Evolutionary conservation across 2,329 filamentous ascomycete species (phyloP), one percentile per base, ranked within the genome.

Genomic region (Curvularia sp.): DNA sequence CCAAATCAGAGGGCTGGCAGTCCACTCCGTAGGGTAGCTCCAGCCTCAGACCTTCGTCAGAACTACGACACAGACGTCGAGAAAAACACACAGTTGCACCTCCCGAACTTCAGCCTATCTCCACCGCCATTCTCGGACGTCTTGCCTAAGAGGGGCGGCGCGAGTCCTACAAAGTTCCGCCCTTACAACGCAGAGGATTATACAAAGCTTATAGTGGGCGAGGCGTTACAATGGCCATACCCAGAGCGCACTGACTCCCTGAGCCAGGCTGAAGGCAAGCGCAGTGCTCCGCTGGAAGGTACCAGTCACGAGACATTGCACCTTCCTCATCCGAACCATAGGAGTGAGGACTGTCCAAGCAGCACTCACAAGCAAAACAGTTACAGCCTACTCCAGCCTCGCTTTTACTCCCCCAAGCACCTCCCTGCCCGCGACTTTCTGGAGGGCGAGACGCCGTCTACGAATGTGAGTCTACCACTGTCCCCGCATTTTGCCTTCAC

Each of bases 331-430:
- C 47, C 55, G n/a, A 62, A 62, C 23, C 56, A 49, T n/a, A 56
- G 45, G 59, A 72, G 67, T 39, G 60, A 66, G 12, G 60, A 65
- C n/a, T 46, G 56, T 5, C 56, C 53, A 38, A 36, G 54, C 41
- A 58, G 46, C 43, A 19, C 60, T 52, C 46, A 36, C 28, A 36
- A 58, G 9, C 54, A 42, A 28, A 51, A 25, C 21, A 49, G 30
- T 19, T 56, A 54, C 32, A 62, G 56, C 27, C 56, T 52, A 2
- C 52, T 72, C n/a, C 69, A 51, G 6, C 69, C 73, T 13, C 64
- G 65, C 3, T 74, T 75, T 49, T 77, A 76, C 51, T 70, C 69
- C n/a, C 73, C 73, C 3, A 68, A 69, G 1, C 50, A 66, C 18
- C 62, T 62, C 42, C 68, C 69, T 21, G 47, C 64, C 3, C 51